Evolutionary conservation across 208 protist genomes (phyloP).

Genomic region (Perkinsela sp.): DNA sequence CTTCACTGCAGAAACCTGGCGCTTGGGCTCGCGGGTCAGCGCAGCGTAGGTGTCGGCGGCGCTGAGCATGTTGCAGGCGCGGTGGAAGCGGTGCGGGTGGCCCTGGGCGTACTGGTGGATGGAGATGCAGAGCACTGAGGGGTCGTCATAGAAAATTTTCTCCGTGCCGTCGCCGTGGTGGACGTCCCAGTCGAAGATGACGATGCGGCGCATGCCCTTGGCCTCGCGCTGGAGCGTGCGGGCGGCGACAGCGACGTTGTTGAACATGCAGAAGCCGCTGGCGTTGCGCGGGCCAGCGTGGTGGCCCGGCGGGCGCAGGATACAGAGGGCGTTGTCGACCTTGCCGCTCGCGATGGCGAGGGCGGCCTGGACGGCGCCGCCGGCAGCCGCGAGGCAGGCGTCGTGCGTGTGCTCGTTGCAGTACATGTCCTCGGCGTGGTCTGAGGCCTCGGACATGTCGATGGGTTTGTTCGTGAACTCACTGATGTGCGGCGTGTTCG

Average conservation of each 20-base stretch:
- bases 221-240: constrained; percentile 28
- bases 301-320: constrained; percentile 60
- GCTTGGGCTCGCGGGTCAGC: neutral
- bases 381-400: constrained; percentile 24
- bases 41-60: neutral
- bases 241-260: constrained; percentile 62
- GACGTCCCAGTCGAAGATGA: constrained; percentile 80
- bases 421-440: constrained; percentile 11
- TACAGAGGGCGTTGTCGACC: constrained; percentile 38
- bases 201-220: constrained; percentile 9
- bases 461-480: neutral
- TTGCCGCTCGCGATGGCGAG: constrained; percentile 17
- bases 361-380: constrained; percentile 30
- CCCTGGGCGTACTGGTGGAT: constrained; percentile 59
- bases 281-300: constrained; percentile 19
- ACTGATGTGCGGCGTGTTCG: neutral
- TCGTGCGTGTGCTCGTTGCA: constrained; percentile 19
- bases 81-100: constrained; percentile 18
- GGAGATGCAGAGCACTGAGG: constrained; percentile 61
- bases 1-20: neutral
- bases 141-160: constrained; percentile 62
- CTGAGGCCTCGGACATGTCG: neutral
- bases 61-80: neutral
- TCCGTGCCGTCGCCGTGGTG: constrained; percentile 81
- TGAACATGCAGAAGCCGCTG: constrained; percentile 65